Evolutionary conservation across 495 filamentous ascomycete genomes (phyloP).

Genomic region (Bryoglossum gracile): DNA sequence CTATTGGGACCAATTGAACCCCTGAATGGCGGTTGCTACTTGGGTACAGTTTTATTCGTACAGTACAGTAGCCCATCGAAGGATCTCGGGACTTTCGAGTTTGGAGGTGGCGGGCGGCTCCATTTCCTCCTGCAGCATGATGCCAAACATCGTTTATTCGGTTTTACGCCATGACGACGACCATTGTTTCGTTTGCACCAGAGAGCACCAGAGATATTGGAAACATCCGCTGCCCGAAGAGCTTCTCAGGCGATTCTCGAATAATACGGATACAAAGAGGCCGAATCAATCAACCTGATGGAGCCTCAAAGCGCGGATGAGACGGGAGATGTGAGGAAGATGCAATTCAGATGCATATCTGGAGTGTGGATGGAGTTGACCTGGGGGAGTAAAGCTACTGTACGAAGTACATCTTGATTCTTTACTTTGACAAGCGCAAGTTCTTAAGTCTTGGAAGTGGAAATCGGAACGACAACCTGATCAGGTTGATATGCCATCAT

Average conservation of each 20-base stretch:
- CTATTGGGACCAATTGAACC: not conserved
- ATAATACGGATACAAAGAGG: not conserved
- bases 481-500: no score
- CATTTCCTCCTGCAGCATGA: not conserved
- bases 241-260: not conserved
- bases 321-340: not conserved
- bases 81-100: not conserved
- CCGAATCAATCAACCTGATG: not conserved
- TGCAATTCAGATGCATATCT: not conserved
- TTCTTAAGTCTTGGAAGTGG: no score
- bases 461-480: no score
- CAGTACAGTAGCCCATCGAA: no score
- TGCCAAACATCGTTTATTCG: constrained; percentile 13
- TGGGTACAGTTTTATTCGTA: no score
- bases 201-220: no score
- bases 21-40: no score
- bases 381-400: no score
- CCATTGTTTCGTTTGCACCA: constrained; percentile 9
- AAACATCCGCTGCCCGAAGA: no score
- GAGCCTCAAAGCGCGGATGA: not conserved
- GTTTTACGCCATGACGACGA: not conserved
- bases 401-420: no score
- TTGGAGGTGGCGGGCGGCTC: not conserved
- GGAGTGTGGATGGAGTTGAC: not conserved
- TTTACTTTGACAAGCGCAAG: no score